Base-by-base conservation (phyloP, 495 filamentous ascomycete species). In the Penicillium ochrochloron region DNA sequence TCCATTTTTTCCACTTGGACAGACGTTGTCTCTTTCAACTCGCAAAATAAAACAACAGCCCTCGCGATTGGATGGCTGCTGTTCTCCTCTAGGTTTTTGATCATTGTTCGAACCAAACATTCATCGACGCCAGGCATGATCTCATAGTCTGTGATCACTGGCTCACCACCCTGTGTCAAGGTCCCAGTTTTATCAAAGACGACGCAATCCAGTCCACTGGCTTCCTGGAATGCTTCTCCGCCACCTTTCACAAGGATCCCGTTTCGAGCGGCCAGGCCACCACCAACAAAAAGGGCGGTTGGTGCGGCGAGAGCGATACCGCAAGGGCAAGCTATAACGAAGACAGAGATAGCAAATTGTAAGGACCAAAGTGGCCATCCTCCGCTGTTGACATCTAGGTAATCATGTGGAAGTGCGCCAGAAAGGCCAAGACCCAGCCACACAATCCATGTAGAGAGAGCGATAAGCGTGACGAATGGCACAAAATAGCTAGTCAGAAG, bases 181-280 rank as follows among this genome's bases (percentile, higher is more conserved):
- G 91, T 94, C 0, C 91, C 91, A 0, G 91, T 94, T 79, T 94
- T 94, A 77, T 94, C 91, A 64, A 94, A 94, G 15, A 94, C 90
- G 17, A 94, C 81, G 63, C 84, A 86, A 70, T 92, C 90, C 5
- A 93, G 79, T 15, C 78, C 77, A 63, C 90, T 92, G 17, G 92
- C 90, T 73, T 92, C 90, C 73, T 94, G 89, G 66, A 94, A 94
- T 2, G 92, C 91, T 67, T 92, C 89, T 42, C 91, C 92, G 15
- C 91, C 91, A 4, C 91, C 91, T 71, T 92, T 92, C 57, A 90
- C 91, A 10, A 94, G 80, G 58, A 94, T 92, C 0, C 92, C 91
- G 66, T 91, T 75, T 63, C 86, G 86, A 7, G 91, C 91, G 9
- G 92, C 91, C 1, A 94, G 73, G 0, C 90, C 91, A 41, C 89